Conservation (phyloP, 2,329 filamentous ascomycete genomes). For the Fusarium sp. region DNA sequence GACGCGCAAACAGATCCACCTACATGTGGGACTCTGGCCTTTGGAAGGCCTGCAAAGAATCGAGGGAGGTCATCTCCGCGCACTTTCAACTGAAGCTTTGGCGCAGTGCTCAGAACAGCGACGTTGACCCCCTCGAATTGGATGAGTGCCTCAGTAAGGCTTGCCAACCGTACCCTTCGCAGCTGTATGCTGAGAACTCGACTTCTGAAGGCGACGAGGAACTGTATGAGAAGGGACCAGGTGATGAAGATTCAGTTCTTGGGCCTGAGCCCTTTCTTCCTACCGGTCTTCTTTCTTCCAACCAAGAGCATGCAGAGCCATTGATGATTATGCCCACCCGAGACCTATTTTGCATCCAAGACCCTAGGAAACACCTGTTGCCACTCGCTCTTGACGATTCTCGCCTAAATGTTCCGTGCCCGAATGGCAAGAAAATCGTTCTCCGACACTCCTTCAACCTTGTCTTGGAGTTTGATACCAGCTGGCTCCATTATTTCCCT, state of each 20-base stretch:
- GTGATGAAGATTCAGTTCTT: too few relatives aligned
- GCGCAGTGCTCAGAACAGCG: fast-evolving
- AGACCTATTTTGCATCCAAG: not conserved
- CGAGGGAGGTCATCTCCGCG: not conserved
- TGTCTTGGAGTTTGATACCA: not conserved
- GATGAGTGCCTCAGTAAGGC: not conserved
- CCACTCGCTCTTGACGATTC: fast-evolving
- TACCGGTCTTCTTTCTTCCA: fast-evolving
- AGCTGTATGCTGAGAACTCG: fast-evolving
- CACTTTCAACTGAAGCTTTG: not conserved
- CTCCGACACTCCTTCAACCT: not conserved
- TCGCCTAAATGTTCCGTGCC: not conserved
- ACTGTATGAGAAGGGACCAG: too few relatives aligned
- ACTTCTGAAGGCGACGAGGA: too few relatives aligned
- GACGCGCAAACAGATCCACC: not conserved
- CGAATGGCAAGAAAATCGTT: fast-evolving
- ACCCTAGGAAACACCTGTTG: fast-evolving
- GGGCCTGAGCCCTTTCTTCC: fast-evolving
- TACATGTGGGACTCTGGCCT: slow-evolving; percentile 10
- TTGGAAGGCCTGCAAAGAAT: slow-evolving; percentile 2
- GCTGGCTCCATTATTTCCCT: not conserved
- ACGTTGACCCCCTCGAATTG: fast-evolving
- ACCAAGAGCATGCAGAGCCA: not conserved
- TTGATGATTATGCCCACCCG: not conserved
- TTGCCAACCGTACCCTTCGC: not conserved